Evolutionary conservation across 345 rosid species (phyloP), one percentile per base, ranked within the genome.

Genomic region (Pugionium dolabratum): DNA sequence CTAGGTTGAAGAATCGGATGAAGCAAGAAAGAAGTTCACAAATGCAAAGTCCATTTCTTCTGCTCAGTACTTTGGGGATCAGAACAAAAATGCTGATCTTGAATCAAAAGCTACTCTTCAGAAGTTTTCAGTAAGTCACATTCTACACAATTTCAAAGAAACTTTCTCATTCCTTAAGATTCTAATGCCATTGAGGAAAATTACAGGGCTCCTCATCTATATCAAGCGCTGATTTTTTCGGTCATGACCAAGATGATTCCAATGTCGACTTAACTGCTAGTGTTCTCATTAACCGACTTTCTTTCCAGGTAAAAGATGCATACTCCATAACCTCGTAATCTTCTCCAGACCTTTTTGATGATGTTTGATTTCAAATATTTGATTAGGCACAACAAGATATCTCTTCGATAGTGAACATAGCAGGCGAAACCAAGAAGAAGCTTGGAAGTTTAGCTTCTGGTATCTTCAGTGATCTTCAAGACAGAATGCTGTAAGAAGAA

Each of bases 31-130:
- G 85, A 95, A 95, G 77, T 95, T 89, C 82, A 74, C 98, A 39
- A 91, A 87, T 80, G 99, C 99, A 57, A 95, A 95, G 74, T 86
- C 99, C 28, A 95, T 95, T 49, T 95, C 99, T 57, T 95, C 99
- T 5, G 83, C 96, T 48, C 99, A 95, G 74, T 95, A 30, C 77
- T 91, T 89, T 71, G 96, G 96, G n/a, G 91, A 89, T 71, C 97
- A 82, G 54, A 81, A 46, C 79, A 78, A 69, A 56, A 62, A 88
- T 28, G 62, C 76, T 51, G 94, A 85, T 47, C 9, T 66, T 6
- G 96, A 89, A 48, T 79, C 98, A 66, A 89, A 89, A 83, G 89
- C 62, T 76, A 74, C 96, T 54, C 83, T 95, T 83, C 98, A 91
- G 79, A 91, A 91, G 75, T 95, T 87, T 66, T 84, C 97, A 31